Conservation (phyloP, 768 basidiomycete species). For the Lactarius psammicola region DNA sequence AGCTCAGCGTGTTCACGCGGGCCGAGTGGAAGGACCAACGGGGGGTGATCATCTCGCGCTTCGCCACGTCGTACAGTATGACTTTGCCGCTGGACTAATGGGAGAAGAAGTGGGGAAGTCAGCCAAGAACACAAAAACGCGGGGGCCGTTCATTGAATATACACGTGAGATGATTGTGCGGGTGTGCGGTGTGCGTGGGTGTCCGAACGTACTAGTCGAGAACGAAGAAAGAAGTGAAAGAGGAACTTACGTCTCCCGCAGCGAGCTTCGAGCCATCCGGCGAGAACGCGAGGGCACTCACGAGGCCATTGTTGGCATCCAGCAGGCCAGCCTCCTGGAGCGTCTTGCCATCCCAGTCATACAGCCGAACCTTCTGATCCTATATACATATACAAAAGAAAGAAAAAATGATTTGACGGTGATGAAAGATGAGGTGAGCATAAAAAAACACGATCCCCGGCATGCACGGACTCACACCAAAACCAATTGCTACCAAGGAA, state of each 20-base stretch:
- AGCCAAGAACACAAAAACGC: background rate
- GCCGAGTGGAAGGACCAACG: conserved; percentile 88
- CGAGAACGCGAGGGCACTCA: conserved; percentile 78
- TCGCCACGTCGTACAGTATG: conserved; percentile 66
- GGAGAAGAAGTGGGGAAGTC: background rate
- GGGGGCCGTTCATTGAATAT: too few relatives aligned
- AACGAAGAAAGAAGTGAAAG: background rate
- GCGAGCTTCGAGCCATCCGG: conserved; percentile 73
- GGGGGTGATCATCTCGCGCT: conserved; percentile 67
- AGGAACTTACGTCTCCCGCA: conserved; percentile 74
- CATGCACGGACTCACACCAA: conserved; percentile 50
- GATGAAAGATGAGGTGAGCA: conserved; percentile 4
- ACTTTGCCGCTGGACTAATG: conserved; percentile 77
- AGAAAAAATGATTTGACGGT: background rate
- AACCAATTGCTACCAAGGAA: conserved; percentile 64
- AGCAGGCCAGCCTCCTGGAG: conserved; percentile 56
- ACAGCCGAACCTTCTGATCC: conserved; percentile 75
- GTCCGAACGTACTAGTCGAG: too few relatives aligned
- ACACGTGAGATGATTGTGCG: background rate
- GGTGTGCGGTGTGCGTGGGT: too few relatives aligned
- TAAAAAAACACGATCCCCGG: conserved; percentile 17
- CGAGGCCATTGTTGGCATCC: conserved; percentile 64
- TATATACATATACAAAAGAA: conserved; percentile 39
- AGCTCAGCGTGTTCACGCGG: conserved; percentile 74
- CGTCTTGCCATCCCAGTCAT: conserved; percentile 65